Conservation (phyloP, 129 eudicot species). For the Calendula officinalis region DNA sequence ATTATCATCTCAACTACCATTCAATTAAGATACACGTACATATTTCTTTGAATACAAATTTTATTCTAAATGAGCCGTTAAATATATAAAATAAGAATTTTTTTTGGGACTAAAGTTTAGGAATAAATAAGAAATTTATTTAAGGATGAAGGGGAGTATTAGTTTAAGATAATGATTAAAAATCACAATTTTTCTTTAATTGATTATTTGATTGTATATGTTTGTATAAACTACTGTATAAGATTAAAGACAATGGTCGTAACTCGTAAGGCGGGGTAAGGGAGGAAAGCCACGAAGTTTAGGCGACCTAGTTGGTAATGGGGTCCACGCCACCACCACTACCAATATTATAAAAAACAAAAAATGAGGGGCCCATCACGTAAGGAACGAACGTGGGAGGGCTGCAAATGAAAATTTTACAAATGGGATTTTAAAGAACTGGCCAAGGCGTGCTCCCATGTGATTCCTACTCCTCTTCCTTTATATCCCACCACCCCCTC, state of each 20-base stretch:
- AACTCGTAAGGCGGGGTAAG: conserved; percentile 4
- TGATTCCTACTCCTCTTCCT: conserved; percentile 40
- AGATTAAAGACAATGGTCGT: conserved; percentile 22
- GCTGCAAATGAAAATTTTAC: conserved; percentile 9
- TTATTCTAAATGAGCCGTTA: too few species aligned
- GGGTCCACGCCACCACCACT: conserved; percentile 36
- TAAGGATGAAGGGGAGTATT: too few species aligned
- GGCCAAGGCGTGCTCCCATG: conserved; percentile 48
- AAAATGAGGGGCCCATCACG: conserved; percentile 17
- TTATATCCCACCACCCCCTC: conserved; percentile 37
- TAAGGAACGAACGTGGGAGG: conserved; percentile 26
- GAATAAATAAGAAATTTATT: too few species aligned
- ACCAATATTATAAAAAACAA: conserved; percentile 31
- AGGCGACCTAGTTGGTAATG: conserved; percentile 33
- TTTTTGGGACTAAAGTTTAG: too few species aligned
- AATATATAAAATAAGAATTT: too few species aligned
- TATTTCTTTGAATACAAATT: too few species aligned
- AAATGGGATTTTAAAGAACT: conserved; percentile 31
- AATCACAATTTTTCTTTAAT: too few species aligned
- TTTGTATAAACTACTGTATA: too few species aligned
- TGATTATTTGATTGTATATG: too few species aligned
- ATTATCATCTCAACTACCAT: too few species aligned
- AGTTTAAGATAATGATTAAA: too few species aligned
- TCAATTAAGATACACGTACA: too few species aligned
- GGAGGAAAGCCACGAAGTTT: conserved; percentile 26